Evolutionary conservation across 257 asterid genomes (phyloP).

Genomic region (Agastache rugosa): DNA sequence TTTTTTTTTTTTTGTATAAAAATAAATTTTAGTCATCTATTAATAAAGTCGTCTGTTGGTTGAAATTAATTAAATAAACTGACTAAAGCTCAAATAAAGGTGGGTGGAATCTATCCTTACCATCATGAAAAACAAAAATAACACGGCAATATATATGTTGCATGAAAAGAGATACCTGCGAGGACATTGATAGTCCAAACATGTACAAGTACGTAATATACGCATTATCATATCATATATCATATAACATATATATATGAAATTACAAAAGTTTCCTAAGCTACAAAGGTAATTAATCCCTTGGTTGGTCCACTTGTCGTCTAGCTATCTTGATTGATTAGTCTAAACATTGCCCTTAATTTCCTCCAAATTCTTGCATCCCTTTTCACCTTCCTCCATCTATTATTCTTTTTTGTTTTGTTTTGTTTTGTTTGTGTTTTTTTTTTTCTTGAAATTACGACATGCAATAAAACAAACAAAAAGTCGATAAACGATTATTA

Average conservation of each 20-base stretch:
- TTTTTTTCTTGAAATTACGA: not conserved
- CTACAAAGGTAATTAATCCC: not conserved
- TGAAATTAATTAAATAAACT: no score
- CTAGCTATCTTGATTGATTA: not conserved
- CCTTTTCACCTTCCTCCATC: not conserved
- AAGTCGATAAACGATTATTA: not conserved
- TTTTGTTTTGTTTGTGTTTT: no score
- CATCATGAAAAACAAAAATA: no score
- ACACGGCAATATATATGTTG: not conserved
- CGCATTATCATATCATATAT: not conserved
- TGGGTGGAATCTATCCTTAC: no score
- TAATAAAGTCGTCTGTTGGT: no score
- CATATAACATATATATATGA: no score
- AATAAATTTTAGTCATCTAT: no score
- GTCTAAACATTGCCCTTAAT: not conserved
- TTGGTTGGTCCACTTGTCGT: not conserved
- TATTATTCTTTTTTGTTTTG: not conserved
- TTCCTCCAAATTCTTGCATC: not conserved
- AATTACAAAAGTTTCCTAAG: slow-evolving; percentile 1
- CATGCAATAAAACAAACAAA: not conserved
- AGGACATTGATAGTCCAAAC: not conserved
- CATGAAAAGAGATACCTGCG: not conserved
- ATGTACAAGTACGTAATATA: not conserved
- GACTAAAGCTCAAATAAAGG: no score
- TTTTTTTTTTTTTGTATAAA: no score